phyloP scores from a whole-genome alignment of 108 stramenopile genomes.

The Skeletonema tropicum region DNA sequence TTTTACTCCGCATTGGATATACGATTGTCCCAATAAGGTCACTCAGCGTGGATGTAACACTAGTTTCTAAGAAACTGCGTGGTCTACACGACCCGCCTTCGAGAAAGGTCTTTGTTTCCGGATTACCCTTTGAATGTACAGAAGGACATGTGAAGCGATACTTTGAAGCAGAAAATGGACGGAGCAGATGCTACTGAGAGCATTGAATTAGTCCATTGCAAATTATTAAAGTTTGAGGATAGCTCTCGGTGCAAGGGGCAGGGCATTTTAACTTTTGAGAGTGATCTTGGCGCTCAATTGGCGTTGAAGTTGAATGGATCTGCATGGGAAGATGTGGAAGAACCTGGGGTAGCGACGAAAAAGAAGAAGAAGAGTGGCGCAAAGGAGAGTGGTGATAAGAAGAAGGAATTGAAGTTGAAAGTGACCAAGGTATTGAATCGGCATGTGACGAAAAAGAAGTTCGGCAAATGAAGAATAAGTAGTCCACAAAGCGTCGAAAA shows the following conservation, averaged over 20 bases:
- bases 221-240: slow-evolving; percentile 80
- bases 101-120: slow-evolving; percentile 83
- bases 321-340: slow-evolving; percentile 35
- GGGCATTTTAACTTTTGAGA: slow-evolving; percentile 77
- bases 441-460: slow-evolving; percentile 53
- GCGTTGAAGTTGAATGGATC: slow-evolving; percentile 74
- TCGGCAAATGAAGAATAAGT: not conserved
- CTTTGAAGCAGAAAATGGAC: slow-evolving; percentile 50
- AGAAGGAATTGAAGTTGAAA: slow-evolving; percentile 72
- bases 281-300: slow-evolving; percentile 61
- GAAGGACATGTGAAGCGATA: slow-evolving; percentile 60
- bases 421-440: slow-evolving; percentile 76
- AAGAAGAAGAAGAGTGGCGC: slow-evolving; percentile 39
- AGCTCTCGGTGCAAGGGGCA: slow-evolving; percentile 86
- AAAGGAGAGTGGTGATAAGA: slow-evolving; percentile 25
- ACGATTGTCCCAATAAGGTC: slow-evolving; percentile 86
- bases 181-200: slow-evolving; percentile 20
- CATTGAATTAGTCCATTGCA: slow-evolving; percentile 65
- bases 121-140: slow-evolving; percentile 81
- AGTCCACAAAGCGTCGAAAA: no score
- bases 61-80: slow-evolving; percentile 60
- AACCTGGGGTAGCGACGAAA: slow-evolving; percentile 36
- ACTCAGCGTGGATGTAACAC: slow-evolving; percentile 71
- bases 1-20: slow-evolving; percentile 80
- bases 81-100: slow-evolving; percentile 74